Base-by-base conservation (phyloP, 2,329 filamentous ascomycete species). In the Colletotrichum simmondsii region DNA sequence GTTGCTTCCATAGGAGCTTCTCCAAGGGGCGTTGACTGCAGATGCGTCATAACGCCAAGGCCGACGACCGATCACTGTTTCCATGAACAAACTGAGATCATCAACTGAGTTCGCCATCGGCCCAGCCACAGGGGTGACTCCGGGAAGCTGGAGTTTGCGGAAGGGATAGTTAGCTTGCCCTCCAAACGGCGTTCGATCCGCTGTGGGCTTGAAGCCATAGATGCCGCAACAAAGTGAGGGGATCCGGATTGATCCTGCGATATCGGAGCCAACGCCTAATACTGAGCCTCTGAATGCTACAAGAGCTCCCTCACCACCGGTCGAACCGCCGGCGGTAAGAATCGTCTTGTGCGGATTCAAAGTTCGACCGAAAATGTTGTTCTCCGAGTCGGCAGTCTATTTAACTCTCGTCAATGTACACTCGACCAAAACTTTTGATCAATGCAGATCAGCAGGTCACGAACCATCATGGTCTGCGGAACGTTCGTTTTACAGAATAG, bases 401-500 rank as follows among this genome's bases (percentile, higher is more conserved):
- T 8, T 3, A 14, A 10, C 3, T 16, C 6, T 35, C 6, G 57
- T 64, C 52, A 35, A 32, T 10, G 26, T 46, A 22, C 42, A 35
- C 11, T 7, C 54, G 8, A 54, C 12, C 22, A 24, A n/a, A 54
- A 12, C 7, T 42, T 16, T 42, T 5, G 12, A 16, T 16, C n/a
- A 8, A 24, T 4, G 1, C 5, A 28, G 22, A 54, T 7, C 8
- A 28, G 19, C 16, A n/a, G 14, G 19, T 54, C n/a, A 46, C 73
- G 4, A 10, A 83, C 84, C 76, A 84, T 83, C 69, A 90, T 80
- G 0, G 88, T 88, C 73, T 91, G 88, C 1, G 92, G 92, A 2
- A 94, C 84, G 76, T 93, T 93, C 0, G 92, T 94, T 81, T 94
- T 94, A 75, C 89, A 87, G 75, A 93, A 92, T n/a, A 92, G 81